These are phyloP conservation scores for Microcyclospora pomicola DNA, from an alignment of 2,329 filamentous ascomycete species.

Conservation along the genomic window DNA sequence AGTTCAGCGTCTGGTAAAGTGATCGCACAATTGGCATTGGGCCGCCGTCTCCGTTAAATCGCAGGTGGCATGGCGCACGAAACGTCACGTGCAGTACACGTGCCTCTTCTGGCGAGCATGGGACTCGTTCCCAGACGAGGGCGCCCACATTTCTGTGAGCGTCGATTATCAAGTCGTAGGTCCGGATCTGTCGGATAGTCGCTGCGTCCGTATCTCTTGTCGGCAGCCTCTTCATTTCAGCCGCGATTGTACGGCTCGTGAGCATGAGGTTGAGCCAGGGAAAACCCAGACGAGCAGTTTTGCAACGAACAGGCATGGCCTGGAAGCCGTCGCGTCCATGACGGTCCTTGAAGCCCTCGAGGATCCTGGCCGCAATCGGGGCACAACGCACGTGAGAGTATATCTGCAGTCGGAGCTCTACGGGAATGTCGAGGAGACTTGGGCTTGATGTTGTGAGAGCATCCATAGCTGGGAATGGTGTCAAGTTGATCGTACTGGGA, in stretches of 20 bases:
- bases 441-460: not conserved
- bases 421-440: slow-evolving; percentile 2
- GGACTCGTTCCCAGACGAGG: slow-evolving; percentile 8
- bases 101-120: slow-evolving; percentile 8
- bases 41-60: slow-evolving; percentile 8
- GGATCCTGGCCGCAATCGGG: not conserved
- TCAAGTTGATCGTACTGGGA: no score
- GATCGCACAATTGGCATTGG: slow-evolving; percentile 6
- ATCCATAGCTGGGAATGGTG: no score
- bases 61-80: slow-evolving; percentile 5
- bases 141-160: slow-evolving; percentile 3
- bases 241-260: slow-evolving; percentile 7
- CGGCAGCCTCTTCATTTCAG: slow-evolving; percentile 7
- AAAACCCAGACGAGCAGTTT: slow-evolving; percentile 3
- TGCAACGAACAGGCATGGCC: slow-evolving; percentile 2
- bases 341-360: not conserved
- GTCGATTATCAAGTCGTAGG: slow-evolving; percentile 5
- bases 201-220: not conserved
- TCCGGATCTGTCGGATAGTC: slow-evolving; percentile 2
- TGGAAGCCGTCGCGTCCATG: not conserved
- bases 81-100: slow-evolving; percentile 5
- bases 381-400: not conserved
- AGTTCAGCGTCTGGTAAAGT: slow-evolving; percentile 11
- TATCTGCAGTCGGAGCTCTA: slow-evolving; percentile 2
- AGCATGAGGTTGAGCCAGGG: slow-evolving; percentile 11